Percentiles rank a stretch among this genome's conserved stretches.
phyloP scores from a whole-genome alignment of 1,284 basidiomycete genomes.

The Macrocystidia cucumis region DNA sequence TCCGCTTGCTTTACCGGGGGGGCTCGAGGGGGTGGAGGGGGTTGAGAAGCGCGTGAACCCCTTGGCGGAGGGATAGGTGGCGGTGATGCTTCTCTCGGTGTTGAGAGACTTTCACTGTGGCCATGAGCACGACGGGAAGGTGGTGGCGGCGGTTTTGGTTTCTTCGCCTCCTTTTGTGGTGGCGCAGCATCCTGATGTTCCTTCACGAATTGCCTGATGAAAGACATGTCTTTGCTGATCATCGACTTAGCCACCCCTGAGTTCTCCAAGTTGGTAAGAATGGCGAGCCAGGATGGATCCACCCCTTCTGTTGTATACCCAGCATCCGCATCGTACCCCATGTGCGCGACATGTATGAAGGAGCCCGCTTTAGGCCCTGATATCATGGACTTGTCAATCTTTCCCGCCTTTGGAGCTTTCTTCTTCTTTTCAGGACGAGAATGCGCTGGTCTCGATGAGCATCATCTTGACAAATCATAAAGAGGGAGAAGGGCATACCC shows the following conservation, averaged over 20 bases:
- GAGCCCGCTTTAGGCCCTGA: slow-evolving; percentile 74
- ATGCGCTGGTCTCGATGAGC: slow-evolving; percentile 24
- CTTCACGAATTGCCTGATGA: slow-evolving; percentile 82
- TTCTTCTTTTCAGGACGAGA: slow-evolving; percentile 41
- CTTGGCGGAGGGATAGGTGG: slow-evolving; percentile 22
- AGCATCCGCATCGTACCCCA: slow-evolving; percentile 86
- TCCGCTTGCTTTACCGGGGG: slow-evolving; percentile 10
- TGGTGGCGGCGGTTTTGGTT: slow-evolving; percentile 55
- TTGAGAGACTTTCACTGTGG: slow-evolving; percentile 24
- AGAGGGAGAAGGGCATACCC: slow-evolving; percentile 15
- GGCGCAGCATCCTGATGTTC: slow-evolving; percentile 25
- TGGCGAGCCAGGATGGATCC: slow-evolving; percentile 86
- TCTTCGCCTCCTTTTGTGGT: slow-evolving; percentile 25
- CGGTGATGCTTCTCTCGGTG: slow-evolving; percentile 20
- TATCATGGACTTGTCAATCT: slow-evolving; percentile 89
- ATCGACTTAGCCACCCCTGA: slow-evolving; percentile 74
- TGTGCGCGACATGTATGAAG: slow-evolving; percentile 91
- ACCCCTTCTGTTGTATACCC: slow-evolving; percentile 86
- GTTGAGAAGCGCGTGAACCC: slow-evolving; percentile 18
- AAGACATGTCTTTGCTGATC: slow-evolving; percentile 78
- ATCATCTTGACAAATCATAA: slow-evolving; percentile 4
- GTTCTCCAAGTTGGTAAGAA: slow-evolving; percentile 67
- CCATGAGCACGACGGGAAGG: slow-evolving; percentile 23
- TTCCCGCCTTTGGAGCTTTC: slow-evolving; percentile 44
- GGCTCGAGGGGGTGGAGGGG: slow-evolving; percentile 17